phyloP scores from a whole-genome alignment of 768 basidiomycete species.

The Suillus lakei region DNA sequence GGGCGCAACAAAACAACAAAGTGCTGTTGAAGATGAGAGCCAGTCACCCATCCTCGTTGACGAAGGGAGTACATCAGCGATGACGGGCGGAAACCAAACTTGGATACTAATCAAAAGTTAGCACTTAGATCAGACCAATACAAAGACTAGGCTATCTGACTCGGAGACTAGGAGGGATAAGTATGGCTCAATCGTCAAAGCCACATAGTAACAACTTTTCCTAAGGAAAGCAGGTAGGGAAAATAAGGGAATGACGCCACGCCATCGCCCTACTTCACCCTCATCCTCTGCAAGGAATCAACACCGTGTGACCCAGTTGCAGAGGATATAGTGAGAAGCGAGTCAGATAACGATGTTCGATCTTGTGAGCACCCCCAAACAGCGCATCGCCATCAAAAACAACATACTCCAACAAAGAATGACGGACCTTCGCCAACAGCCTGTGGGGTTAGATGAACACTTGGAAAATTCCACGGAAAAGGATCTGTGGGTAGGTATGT shows the following conservation, averaged over 20 bases:
- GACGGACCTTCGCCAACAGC: not conserved
- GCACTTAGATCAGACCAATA: no score
- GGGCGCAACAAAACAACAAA: no score
- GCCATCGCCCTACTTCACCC: slow-evolving; percentile 47
- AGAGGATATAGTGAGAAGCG: slow-evolving; percentile 36
- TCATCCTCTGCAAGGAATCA: slow-evolving; percentile 49
- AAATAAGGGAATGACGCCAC: slow-evolving; percentile 59
- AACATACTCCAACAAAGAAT: no score
- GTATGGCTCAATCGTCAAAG: slow-evolving; percentile 79
- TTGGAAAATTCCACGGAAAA: not conserved
- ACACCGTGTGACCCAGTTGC: slow-evolving; percentile 58
- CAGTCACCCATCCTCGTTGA: no score
- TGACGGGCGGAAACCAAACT: no score
- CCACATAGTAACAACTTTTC: slow-evolving; percentile 69
- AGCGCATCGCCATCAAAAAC: slow-evolving; percentile 79
- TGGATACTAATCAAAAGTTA: no score
- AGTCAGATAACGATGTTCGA: slow-evolving; percentile 40
- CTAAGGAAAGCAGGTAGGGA: slow-evolving; percentile 55
- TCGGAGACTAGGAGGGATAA: slow-evolving; percentile 41
- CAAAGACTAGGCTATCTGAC: no score
- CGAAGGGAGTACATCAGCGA: no score
- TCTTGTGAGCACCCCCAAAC: slow-evolving; percentile 55
- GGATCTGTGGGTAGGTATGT: not conserved
- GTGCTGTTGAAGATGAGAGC: no score
- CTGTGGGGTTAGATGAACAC: not conserved